Percentiles rank a stretch among this genome's conserved stretches.
phyloP scores from a whole-genome alignment of 768 basidiomycete species.

The Zangia roseola region DNA sequence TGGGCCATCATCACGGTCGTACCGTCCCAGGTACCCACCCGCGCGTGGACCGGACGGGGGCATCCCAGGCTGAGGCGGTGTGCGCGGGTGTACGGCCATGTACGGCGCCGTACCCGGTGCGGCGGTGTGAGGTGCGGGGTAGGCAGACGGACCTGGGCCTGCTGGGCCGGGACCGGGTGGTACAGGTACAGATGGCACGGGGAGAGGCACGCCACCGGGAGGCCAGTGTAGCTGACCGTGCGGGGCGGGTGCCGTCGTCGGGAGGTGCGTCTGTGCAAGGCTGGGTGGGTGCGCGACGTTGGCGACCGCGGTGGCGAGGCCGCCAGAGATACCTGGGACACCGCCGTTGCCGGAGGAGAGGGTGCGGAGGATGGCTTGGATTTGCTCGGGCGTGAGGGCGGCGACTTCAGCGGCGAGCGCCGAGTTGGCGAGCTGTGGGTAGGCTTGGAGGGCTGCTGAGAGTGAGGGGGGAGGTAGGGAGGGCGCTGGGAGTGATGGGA shows the following conservation, averaged over 20 bases:
- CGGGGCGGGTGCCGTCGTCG: constrained; percentile 5
- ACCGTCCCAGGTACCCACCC: constrained; percentile 28
- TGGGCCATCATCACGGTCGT: constrained; percentile 27
- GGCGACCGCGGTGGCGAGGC: constrained; percentile 27
- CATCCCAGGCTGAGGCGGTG: constrained; percentile 26
- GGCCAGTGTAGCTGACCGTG: constrained; percentile 20
- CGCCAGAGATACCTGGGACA: constrained; percentile 28
- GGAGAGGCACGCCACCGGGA: constrained; percentile 4
- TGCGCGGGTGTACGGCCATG: constrained; percentile 15
- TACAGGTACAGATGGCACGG: constrained; percentile 1
- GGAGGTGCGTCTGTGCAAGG: constrained; percentile 2
- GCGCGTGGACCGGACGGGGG: constrained; percentile 26
- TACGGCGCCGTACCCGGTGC: constrained; percentile 12
- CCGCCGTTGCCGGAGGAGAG: constrained; percentile 44
- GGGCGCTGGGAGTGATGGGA: too few species aligned
- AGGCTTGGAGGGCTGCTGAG: constrained; percentile 28
- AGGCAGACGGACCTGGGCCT: background rate
- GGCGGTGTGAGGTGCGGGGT: constrained; percentile 4
- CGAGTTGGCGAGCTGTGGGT: constrained; percentile 41
- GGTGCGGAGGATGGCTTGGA: constrained; percentile 63
- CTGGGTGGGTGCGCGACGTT: constrained; percentile 13
- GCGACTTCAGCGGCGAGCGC: constrained; percentile 71
- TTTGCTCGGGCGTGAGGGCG: constrained; percentile 72
- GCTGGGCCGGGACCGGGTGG: background rate
- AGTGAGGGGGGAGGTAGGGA: too few species aligned